Conservation (phyloP, 2,329 filamentous ascomycete genomes). For the Penicillium sp. region DNA sequence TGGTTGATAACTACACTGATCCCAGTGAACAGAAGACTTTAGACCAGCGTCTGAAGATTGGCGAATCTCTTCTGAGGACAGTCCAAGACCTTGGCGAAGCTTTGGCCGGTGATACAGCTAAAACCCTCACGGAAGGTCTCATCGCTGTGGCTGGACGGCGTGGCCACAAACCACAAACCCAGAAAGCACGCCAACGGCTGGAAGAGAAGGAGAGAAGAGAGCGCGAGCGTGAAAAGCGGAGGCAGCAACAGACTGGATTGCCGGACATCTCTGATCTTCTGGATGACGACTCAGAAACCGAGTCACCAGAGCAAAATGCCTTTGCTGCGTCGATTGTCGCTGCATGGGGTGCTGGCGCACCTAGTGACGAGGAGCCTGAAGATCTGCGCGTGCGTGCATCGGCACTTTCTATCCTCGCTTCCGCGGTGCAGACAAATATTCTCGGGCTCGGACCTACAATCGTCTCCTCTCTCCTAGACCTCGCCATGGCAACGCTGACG, state of each 20-base stretch:
- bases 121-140: conserved; percentile 35
- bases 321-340: conserved; percentile 34
- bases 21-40: conserved; percentile 31
- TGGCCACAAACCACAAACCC: conserved; percentile 32
- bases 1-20: conserved; percentile 38
- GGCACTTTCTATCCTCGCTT: conserved; percentile 39
- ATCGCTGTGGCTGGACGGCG: conserved; percentile 37
- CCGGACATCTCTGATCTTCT: background rate
- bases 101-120: conserved; percentile 33
- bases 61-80: conserved; percentile 38
- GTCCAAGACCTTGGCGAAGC: conserved; percentile 37
- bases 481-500: conserved; percentile 36
- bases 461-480: conserved; percentile 33
- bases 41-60: conserved; percentile 38
- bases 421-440: conserved; percentile 37
- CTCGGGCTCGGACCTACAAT: conserved; percentile 32
- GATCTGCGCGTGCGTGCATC: conserved; percentile 40
- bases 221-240: conserved; percentile 26
- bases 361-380: conserved; percentile 36
- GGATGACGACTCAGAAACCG: conserved; percentile 29
- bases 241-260: conserved; percentile 20
- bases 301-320: conserved; percentile 30
- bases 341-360: conserved; percentile 38
- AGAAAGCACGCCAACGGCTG: conserved; percentile 23
- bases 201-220: conserved; percentile 23